Percentiles rank a stretch among this genome's conserved stretches.
Evolutionary conservation across 148 eudicot species (phyloP).

Genomic region (Rhododendron vialii): DNA sequence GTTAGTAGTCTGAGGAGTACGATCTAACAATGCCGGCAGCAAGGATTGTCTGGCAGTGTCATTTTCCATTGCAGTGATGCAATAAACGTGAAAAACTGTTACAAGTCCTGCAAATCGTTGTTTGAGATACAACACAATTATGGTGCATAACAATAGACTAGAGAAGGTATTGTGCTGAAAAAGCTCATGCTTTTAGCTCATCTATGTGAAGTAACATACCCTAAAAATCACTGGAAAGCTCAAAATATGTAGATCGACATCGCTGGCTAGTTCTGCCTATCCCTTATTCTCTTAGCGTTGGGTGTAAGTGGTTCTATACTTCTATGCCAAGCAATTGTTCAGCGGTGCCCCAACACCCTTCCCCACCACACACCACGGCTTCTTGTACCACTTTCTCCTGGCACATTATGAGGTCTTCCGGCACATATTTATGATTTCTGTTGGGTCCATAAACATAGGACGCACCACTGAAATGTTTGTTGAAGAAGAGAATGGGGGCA

Average conservation of each 20-base stretch:
- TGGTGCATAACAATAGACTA: background rate
- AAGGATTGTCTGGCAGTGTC: slow-evolving; percentile 21
- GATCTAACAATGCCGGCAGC: slow-evolving; percentile 22
- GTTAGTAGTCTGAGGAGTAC: slow-evolving; percentile 4
- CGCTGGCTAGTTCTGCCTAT: background rate
- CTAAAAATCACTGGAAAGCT: background rate
- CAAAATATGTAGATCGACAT: background rate
- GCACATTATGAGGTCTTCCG: background rate
- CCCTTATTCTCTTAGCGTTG: background rate
- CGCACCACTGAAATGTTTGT: background rate
- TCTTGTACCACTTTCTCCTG: background rate
- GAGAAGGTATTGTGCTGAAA: background rate
- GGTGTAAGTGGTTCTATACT: background rate
- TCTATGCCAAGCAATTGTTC: background rate
- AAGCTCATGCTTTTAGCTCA: background rate
- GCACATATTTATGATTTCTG: no score
- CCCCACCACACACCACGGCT: background rate
- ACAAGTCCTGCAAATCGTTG: slow-evolving; percentile 10
- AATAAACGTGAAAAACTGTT: background rate
- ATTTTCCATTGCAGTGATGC: slow-evolving; percentile 4
- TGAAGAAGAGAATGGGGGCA: background rate
- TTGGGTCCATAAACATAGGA: background rate
- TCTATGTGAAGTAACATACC: background rate
- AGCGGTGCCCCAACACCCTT: background rate
- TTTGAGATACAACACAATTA: background rate